Evolutionary conservation across 352 stramenopile genomes (phyloP), one percentile per base, ranked within the genome.

Genomic region (Blastocystis sp.): DNA sequence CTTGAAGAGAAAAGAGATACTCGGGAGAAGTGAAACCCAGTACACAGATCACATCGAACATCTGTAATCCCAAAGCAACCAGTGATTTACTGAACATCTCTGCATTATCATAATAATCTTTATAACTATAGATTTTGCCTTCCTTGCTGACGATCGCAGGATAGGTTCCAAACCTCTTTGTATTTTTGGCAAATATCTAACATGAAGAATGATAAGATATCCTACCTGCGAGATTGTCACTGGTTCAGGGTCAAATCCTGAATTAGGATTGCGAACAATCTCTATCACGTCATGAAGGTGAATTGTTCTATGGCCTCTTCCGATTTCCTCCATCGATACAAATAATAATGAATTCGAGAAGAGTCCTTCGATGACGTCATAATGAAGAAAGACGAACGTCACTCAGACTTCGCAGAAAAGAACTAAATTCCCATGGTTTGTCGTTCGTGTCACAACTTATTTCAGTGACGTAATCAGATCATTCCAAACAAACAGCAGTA

Each of bases 1-100:
- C 92, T 74, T 92, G 92, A 78, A 93, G 92, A 65, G 90, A 90
- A 85, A 95, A 91, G 81, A 94, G 92, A 91, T 93, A 95, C 88
- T 95, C 91, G 7, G 92, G 91, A 42, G 91, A 92, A 89, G 95
- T 95, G 88, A 92, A 93, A 32, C 93, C 93, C 49, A 93, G 92
- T 35, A 95, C 91, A 78, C 90, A 92, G n/a, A 95, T 92, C 0
- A 90, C 90, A 46, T 95, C 90, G 65, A 93, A 91, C 27, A 89
- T 87, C 37, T 92, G 57, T 9, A 95, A 89, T 21, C 92, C 93
- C 3, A 93, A n/a, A 39, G 89, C 87, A 57, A 95, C 92, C 74
- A 95, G 89, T n/a, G 92, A 89, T 80, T 92, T 92, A 65, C 90
- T 92, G 59, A 95, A 94, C 39, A 88, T 81, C 58, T 90, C 85